Evolutionary conservation across 371 early-diverging fungal species (phyloP).

Genomic region (Rhizopus microsporus): DNA sequence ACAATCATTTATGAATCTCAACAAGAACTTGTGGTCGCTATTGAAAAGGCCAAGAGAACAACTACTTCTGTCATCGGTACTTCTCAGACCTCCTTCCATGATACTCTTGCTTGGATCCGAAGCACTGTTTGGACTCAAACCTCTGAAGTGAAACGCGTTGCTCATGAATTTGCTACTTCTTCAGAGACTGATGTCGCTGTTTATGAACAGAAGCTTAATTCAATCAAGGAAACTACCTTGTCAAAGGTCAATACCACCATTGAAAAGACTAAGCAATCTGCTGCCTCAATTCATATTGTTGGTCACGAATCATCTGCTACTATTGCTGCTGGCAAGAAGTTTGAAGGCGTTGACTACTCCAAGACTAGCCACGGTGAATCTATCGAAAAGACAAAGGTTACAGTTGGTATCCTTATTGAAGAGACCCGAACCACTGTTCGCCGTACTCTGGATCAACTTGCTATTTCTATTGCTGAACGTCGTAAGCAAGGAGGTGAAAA

Average conservation of each 20-base stretch:
- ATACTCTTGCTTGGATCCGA: slow-evolving; percentile 27
- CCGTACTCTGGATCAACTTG: slow-evolving; percentile 20
- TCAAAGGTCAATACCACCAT: slow-evolving; percentile 11
- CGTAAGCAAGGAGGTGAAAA: slow-evolving; percentile 34
- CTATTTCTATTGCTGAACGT: slow-evolving; percentile 25
- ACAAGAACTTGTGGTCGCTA: slow-evolving; percentile 24
- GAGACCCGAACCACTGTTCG: slow-evolving; percentile 22
- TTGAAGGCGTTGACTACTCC: slow-evolving; percentile 28
- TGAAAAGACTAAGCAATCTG: slow-evolving; percentile 21
- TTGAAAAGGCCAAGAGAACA: slow-evolving; percentile 31
- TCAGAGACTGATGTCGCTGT: slow-evolving; percentile 6
- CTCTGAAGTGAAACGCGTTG: slow-evolving; percentile 23
- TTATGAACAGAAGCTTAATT: slow-evolving; percentile 13
- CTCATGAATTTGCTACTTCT: slow-evolving; percentile 18
- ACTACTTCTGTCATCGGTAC: slow-evolving; percentile 26
- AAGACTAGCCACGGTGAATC: slow-evolving; percentile 14
- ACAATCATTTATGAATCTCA: slow-evolving; percentile 27
- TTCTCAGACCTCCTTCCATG: slow-evolving; percentile 31
- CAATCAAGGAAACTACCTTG: slow-evolving; percentile 16
- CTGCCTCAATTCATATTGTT: slow-evolving; percentile 15
- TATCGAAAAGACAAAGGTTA: slow-evolving; percentile 26
- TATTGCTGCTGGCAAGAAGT: slow-evolving; percentile 27
- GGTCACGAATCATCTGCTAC: slow-evolving; percentile 16
- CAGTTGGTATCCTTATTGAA: slow-evolving; percentile 28
- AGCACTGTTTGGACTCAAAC: slow-evolving; percentile 28